These are phyloP conservation scores for Rubroboletus satanas DNA, from an alignment of 768 basidiomycete species.

Conservation along the genomic window DNA sequence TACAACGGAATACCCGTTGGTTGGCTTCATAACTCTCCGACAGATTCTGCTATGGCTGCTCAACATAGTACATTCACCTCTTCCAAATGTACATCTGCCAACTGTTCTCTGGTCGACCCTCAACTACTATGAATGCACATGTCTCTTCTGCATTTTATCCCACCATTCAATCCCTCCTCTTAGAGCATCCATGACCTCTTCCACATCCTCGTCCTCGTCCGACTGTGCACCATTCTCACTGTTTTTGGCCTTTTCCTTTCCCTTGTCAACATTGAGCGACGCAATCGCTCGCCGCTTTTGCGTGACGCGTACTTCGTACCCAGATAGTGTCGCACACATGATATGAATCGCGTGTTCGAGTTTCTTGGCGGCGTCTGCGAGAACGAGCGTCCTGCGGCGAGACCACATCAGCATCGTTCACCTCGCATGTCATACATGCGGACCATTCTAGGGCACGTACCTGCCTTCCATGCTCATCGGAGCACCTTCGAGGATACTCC, in stretches of 20 bases:
- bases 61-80: too few relatives aligned
- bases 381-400: conserved; percentile 35
- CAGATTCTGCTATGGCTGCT: too few relatives aligned
- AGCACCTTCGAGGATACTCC: conserved; percentile 21
- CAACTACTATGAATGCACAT: background rate
- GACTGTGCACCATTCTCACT: background rate
- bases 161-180: conserved; percentile 2
- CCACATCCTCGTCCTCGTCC: conserved; percentile 2
- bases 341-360: conserved; percentile 48
- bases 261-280: conserved; percentile 16
- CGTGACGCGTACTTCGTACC: conserved; percentile 42
- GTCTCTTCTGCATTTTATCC: background rate
- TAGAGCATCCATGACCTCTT: conserved; percentile 14
- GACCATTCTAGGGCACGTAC: conserved; percentile 11
- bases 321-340: conserved; percentile 47
- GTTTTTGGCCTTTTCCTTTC: background rate
- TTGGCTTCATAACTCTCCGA: too few relatives aligned
- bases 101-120: background rate
- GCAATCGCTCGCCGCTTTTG: conserved; percentile 36
- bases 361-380: conserved; percentile 41
- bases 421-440: too few relatives aligned
- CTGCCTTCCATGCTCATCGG: conserved; percentile 19
- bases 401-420: background rate
- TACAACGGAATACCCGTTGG: too few relatives aligned
- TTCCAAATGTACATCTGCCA: background rate